phyloP scores from a whole-genome alignment of 768 basidiomycete species.

The Pulveroboletus sp. region DNA sequence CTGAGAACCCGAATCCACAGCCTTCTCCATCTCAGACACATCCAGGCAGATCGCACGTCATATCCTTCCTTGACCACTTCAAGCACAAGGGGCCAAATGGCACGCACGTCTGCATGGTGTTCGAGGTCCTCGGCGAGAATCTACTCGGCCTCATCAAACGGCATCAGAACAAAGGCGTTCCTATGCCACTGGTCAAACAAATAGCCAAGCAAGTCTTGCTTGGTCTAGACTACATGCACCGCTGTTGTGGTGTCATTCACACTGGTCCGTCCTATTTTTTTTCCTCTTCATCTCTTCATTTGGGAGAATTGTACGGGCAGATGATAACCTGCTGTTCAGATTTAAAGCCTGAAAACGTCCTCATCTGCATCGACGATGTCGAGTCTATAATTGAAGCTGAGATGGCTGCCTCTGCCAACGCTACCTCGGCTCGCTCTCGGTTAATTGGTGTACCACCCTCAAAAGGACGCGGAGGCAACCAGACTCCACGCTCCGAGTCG shows the following conservation, averaged over 20 bases:
- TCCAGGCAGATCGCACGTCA: slow-evolving; percentile 89
- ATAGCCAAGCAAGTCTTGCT: slow-evolving; percentile 95
- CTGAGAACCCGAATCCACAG: slow-evolving; percentile 46
- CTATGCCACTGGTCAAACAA: slow-evolving; percentile 87
- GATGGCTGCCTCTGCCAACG: slow-evolving; percentile 43
- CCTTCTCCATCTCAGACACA: slow-evolving; percentile 63
- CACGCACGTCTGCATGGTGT: slow-evolving; percentile 98
- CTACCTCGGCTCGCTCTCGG: slow-evolving; percentile 43
- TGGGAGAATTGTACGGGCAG: background rate
- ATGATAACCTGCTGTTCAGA: slow-evolving; percentile 41
- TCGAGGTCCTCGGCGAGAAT: slow-evolving; percentile 97
- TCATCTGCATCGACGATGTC: slow-evolving; percentile 95
- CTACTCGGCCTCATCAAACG: slow-evolving; percentile 94
- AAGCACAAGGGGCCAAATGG: slow-evolving; percentile 96
- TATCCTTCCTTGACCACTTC: slow-evolving; percentile 97
- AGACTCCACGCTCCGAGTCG: slow-evolving; percentile 82
- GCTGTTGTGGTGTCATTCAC: slow-evolving; percentile 95
- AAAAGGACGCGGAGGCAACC: slow-evolving; percentile 92
- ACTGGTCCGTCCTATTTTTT: slow-evolving; percentile 51
- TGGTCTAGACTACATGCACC: slow-evolving; percentile 96
- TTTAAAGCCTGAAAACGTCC: slow-evolving; percentile 96
- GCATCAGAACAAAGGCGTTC: slow-evolving; percentile 97
- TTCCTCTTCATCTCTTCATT: background rate
- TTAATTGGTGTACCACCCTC: slow-evolving; percentile 91
- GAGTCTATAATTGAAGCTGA: slow-evolving; percentile 88